phyloP scores from a whole-genome alignment of 2,329 filamentous ascomycete genomes.

The Blastomyces emzantsi region DNA sequence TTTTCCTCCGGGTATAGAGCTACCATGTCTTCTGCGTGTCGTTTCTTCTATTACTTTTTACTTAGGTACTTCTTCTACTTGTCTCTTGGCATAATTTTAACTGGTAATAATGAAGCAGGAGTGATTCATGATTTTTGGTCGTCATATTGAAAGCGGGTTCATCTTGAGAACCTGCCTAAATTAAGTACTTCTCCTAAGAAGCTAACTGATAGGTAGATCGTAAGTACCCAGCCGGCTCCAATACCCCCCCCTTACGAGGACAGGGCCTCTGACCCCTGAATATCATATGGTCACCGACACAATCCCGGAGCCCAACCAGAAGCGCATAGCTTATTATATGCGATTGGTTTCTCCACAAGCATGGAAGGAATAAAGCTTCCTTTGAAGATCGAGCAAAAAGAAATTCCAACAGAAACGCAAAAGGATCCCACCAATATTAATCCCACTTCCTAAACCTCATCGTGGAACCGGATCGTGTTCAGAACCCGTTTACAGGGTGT shows the following conservation, averaged over 20 bases:
- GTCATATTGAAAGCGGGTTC: neutral
- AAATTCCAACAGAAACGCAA: neutral
- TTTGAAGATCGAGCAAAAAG: neutral
- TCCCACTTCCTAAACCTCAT: neutral
- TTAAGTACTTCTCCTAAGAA: neutral
- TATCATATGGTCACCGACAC: neutral
- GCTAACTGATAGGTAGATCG: neutral
- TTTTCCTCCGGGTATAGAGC: neutral
- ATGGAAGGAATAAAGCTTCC: neutral
- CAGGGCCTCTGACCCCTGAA: neutral
- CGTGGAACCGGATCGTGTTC: neutral
- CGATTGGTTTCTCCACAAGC: neutral
- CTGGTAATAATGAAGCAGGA: neutral
- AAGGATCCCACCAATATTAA: neutral
- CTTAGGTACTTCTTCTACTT: neutral
- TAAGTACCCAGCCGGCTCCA: neutral
- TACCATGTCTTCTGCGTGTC: neutral
- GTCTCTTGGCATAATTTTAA: neutral
- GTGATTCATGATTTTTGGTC: neutral
- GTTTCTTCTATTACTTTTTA: neutral
- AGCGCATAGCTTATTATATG: neutral
- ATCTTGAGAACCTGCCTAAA: neutral
- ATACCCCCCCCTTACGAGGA: neutral
- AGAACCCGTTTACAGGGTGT: slow-evolving; percentile 8
- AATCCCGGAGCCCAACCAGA: neutral